Evolutionary conservation across 345 rosid species (phyloP), one percentile per base, ranked within the genome.

Genomic region (Syzygium grande): DNA sequence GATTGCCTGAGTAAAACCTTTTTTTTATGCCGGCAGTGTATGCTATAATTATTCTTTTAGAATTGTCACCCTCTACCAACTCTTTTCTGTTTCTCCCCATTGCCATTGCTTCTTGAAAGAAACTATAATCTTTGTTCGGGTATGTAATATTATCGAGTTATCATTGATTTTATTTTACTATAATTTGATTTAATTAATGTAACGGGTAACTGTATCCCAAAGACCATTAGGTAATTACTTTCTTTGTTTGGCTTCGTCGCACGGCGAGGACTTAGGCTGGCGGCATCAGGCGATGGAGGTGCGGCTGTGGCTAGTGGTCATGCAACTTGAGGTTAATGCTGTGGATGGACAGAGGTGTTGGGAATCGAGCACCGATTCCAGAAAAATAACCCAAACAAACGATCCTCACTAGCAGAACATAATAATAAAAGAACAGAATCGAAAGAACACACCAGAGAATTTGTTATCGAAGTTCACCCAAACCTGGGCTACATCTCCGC

Each of bases 171-270:
- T 7, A 59, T 59, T 29, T 11, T 59, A 27, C 34, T n/a, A 61
- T 61, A 13, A 61, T 6, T 61, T 61, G 34, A 61, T 27, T n/a
- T 61, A 61, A 61, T 61, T 61, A n/a, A 4, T 59, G 4, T 59
- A 27, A 68, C 1, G 2, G 2, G 41, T 0, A 68, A 68, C 2
- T 2, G 3, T 17, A 34, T 34, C 25, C 14, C 11, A 2, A 68
- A 68, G 9, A 68, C 25, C 14, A 25, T 73, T 17, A 34, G 46
- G 46, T 68, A 68, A 68, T 19, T 68, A 68, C 13, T 9, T 68
- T 68, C 12, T 30, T 16, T 5, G 34, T 73, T 38, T 73, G 46
- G 46, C 46, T 6, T 43, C 46, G 46, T 43, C 46, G 46, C 46
- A 6, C 7, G 7, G 7, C 7, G 46, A 6, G 46, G 46, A 43